Evolutionary conservation across 805 yeast genomes (phyloP).

Genomic region (Starmerella floricola): DNA sequence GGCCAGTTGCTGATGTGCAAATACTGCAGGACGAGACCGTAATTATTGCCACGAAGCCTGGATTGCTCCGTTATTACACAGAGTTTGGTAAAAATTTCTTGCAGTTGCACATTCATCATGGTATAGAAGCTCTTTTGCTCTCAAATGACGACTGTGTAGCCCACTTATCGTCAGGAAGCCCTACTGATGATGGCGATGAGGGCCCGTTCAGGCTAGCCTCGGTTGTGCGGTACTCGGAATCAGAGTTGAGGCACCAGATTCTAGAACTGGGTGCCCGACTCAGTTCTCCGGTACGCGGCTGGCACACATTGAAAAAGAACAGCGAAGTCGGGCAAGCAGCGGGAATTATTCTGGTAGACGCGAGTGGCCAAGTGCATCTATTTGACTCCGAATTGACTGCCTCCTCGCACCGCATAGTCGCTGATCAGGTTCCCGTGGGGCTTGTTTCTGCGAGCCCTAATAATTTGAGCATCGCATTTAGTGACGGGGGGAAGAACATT

Average conservation of each 20-base stretch:
- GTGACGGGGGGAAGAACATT: constrained; percentile 2
- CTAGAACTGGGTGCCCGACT: not conserved
- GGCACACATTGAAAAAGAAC: not conserved
- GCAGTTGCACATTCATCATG: constrained; percentile 12
- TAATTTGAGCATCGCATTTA: constrained; percentile 2
- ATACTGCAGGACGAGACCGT: constrained; percentile 46
- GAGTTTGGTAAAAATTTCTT: constrained; percentile 59
- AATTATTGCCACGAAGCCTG: constrained; percentile 42
- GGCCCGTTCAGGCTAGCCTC: not conserved
- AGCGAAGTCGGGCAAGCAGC: not conserved
- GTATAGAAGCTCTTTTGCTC: not conserved
- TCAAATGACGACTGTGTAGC: not conserved
- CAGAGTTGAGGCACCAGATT: not conserved
- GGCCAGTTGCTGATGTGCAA: constrained; percentile 41
- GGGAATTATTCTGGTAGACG: not conserved
- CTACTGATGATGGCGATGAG: too few species aligned
- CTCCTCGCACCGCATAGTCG: not conserved
- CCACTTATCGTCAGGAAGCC: not conserved
- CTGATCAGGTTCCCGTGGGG: constrained; percentile 1
- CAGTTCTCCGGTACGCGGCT: not conserved
- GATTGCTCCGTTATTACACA: constrained; percentile 44
- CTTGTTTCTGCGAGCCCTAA: constrained; percentile 1
- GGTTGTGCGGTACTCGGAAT: not conserved
- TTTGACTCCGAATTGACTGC: constrained; percentile 1
- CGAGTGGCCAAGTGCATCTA: not conserved